Percentiles rank a stretch among this genome's conserved stretches.
phyloP scores from a whole-genome alignment of 2,329 filamentous ascomycete species.

The Neopestalotiopsis sp. region DNA sequence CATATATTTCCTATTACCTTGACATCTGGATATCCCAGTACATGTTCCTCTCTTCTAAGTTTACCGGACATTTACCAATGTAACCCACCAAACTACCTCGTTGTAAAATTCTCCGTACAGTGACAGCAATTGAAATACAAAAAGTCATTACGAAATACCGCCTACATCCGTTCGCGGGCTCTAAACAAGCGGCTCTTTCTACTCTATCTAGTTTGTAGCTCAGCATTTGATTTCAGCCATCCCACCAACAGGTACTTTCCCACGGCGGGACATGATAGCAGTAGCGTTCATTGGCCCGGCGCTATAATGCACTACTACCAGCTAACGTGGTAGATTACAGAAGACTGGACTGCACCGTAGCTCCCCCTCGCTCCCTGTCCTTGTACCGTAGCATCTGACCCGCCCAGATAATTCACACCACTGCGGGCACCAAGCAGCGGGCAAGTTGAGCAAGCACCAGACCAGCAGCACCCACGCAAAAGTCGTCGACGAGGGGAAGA shows the following conservation, averaged over 20 bases:
- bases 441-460: background rate
- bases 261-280: background rate
- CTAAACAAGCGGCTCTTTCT: background rate
- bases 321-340: background rate
- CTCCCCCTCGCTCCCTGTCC: background rate
- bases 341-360: too few relatives aligned
- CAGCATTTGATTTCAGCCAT: background rate
- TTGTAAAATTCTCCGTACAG: too few relatives aligned
- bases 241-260: background rate
- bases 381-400: constrained; percentile 1
- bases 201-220: background rate
- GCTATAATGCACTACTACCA: background rate
- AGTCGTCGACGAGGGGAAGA: background rate
- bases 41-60: too few relatives aligned
- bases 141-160: constrained; percentile 1
- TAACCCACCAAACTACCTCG: too few relatives aligned
- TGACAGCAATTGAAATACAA: background rate
- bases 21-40: too few relatives aligned
- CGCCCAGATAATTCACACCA: background rate
- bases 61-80: too few relatives aligned
- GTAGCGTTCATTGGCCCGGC: background rate
- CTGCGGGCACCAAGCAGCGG: background rate
- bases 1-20: too few relatives aligned
- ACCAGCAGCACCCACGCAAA: background rate
- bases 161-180: background rate